Evolutionary conservation across 768 basidiomycete genomes (phyloP).

Genomic region (Russula griseocarnosa): DNA sequence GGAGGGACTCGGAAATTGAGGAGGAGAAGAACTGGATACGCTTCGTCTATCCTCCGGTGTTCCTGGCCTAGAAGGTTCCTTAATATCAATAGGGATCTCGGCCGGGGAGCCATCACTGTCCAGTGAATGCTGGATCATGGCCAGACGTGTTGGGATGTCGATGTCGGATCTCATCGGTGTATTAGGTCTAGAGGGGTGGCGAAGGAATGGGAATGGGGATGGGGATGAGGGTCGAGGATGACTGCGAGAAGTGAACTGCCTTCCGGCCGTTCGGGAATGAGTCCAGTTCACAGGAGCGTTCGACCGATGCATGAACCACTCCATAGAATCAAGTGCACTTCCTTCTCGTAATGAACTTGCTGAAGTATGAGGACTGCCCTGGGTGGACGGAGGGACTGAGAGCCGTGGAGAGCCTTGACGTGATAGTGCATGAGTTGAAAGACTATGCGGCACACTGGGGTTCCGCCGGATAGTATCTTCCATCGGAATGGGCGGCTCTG

Average conservation of each 20-base stretch:
- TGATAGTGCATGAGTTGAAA: slow-evolving; percentile 1
- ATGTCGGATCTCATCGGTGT: neutral
- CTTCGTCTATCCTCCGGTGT: neutral
- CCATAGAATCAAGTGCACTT: neutral
- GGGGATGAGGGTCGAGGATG: neutral
- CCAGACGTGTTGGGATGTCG: neutral
- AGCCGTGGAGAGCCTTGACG: neutral
- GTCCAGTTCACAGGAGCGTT: neutral
- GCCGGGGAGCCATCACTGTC: neutral
- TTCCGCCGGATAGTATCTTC: neutral
- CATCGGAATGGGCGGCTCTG: neutral
- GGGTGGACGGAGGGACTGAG: too few species aligned
- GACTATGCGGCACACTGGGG: neutral
- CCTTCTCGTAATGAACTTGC: neutral
- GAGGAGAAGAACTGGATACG: neutral
- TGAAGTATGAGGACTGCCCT: neutral
- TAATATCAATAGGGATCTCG: neutral
- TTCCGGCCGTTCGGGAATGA: slow-evolving; percentile 2
- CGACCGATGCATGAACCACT: neutral
- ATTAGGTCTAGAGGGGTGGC: neutral
- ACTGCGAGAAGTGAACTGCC: neutral
- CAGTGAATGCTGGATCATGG: neutral
- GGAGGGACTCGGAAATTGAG: neutral
- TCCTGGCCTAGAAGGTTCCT: slow-evolving; percentile 1
- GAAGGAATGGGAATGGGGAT: neutral